Conservation (phyloP, 2,329 filamentous ascomycete genomes). For the Fusarium coicis region DNA sequence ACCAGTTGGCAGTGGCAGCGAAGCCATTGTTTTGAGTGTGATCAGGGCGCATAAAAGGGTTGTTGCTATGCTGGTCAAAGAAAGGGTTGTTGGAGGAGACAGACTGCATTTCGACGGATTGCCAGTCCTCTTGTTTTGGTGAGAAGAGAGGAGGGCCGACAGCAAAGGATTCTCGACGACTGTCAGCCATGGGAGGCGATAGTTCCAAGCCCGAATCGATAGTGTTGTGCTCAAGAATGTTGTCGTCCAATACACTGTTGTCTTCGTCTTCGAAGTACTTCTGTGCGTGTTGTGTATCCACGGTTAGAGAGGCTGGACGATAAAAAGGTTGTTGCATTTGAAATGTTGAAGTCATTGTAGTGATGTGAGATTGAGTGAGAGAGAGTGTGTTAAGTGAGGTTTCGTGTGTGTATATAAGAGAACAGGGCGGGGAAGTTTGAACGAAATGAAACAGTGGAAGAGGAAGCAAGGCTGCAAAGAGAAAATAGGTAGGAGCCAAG, state of each 20-base stretch:
- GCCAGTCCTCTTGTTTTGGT: constrained; percentile 72
- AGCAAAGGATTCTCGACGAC: constrained; percentile 72
- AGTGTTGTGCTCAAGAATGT: constrained; percentile 67
- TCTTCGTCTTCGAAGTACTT: constrained; percentile 72
- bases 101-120: constrained; percentile 72
- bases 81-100: constrained; percentile 73
- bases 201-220: constrained; percentile 72
- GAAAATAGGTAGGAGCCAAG: constrained; percentile 37
- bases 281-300: constrained; percentile 64
- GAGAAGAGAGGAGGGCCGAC: constrained; percentile 68
- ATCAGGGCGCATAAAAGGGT: constrained; percentile 75
- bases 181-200: constrained; percentile 70
- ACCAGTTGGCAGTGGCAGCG: constrained; percentile 64
- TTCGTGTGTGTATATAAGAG: constrained; percentile 28
- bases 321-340: constrained; percentile 61
- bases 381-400: constrained; percentile 20
- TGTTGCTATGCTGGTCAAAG: constrained; percentile 66
- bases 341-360: constrained; percentile 62
- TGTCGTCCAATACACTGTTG: constrained; percentile 69
- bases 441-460: constrained; percentile 30
- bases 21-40: constrained; percentile 58
- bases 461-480: constrained; percentile 35
- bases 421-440: constrained; percentile 20
- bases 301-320: constrained; percentile 60
- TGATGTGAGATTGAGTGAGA: constrained; percentile 39